Evolutionary conservation across 148 eudicot genomes (phyloP), one percentile per base, ranked within the genome.

Genomic region (Heliosperma pusillum): DNA sequence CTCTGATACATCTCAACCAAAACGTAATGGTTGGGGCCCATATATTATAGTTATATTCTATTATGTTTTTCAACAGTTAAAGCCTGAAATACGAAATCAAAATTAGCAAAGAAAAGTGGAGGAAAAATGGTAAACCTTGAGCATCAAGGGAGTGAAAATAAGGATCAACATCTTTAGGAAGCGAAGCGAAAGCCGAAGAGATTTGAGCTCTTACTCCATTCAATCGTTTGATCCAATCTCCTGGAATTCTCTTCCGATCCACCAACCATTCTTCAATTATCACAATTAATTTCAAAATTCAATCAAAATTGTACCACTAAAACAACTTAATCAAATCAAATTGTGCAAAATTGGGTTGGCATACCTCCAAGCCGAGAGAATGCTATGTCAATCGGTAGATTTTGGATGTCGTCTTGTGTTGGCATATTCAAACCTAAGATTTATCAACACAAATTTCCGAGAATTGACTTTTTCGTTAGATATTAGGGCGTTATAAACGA

Each of bases 191-290:
- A 21, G 93, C 93, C 12, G 89, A 71, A 72, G 84, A 74, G 19
- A 94, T 87, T 84, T 89, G 91, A n/a, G 89, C 87, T 80, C 86
- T 87, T 30, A 86, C 86, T 7, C 83, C 86, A 55, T 83, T 87
- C 82, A 88, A 76, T 66, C 90, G 84, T 77, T 87, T 88, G 73
- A 93, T 76, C 96, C 97, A 94, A 82, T 91, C 98, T 21, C 77
- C 70, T 4, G 98, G 98, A 56, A 94, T 85, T 76, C 93, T 87
- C 88, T 90, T 94, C 82, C 97, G 97, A 90, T 94, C 98, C 70
- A 90, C 93, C 86, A 94, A 66, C 98, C 98, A 94, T 84, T 94
- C 98, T 94, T 63, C 88, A 83, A 36, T 65, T 27, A 30, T 70
- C 76, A 77, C 42, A 77, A 44, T 77, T 66, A 75, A 40, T 47